These are phyloP conservation scores for Salix dunnii DNA, from an alignment of 345 rosid species.

Conservation along the genomic window DNA sequence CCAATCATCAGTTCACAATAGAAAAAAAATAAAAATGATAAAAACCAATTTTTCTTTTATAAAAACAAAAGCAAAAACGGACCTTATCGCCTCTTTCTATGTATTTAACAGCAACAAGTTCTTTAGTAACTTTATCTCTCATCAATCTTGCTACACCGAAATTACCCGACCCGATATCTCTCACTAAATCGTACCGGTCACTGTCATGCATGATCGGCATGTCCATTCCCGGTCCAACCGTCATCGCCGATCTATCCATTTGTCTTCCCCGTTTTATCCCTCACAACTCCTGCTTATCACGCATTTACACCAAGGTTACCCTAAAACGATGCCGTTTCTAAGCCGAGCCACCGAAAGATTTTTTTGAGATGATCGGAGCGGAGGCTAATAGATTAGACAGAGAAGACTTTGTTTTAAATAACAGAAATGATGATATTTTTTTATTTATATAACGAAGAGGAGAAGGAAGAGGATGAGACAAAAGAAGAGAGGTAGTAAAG, in stretches of 20 bases:
- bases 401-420: constrained; percentile 3
- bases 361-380: constrained; percentile 9
- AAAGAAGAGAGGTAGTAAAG: neutral
- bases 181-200: constrained; percentile 35
- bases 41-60: neutral
- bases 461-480: constrained; percentile 12
- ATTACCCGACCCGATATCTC: constrained; percentile 33
- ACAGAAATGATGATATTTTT: constrained; percentile 5
- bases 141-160: constrained; percentile 33
- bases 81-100: constrained; percentile 38
- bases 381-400: neutral
- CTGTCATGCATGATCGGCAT: constrained; percentile 40
- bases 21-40: neutral
- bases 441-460: neutral
- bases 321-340: neutral
- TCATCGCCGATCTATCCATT: constrained; percentile 25
- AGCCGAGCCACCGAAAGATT: neutral
- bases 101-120: constrained; percentile 33
- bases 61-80: neutral
- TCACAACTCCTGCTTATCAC: neutral
- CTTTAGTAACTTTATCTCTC: constrained; percentile 31
- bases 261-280: neutral
- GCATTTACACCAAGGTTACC: neutral
- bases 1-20: neutral
- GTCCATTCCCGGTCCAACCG: constrained; percentile 30